These are phyloP conservation scores for Astragalus membranaceus DNA, from an alignment of 306 rosid genomes.

Conservation along the genomic window DNA sequence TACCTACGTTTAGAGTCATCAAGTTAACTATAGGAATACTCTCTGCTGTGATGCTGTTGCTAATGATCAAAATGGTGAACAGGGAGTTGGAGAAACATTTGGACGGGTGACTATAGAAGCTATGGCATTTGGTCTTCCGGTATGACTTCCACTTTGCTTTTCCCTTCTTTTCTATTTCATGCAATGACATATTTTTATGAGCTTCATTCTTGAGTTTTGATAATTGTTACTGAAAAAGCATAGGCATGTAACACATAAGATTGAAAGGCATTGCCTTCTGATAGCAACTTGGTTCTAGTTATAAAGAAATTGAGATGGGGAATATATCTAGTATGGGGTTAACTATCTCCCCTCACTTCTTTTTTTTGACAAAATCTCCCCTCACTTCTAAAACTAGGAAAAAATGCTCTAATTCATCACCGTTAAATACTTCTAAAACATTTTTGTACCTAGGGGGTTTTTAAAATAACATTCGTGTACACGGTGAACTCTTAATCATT, in stretches of 20 bases:
- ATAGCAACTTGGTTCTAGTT: no score
- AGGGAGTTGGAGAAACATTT: conserved; percentile 94
- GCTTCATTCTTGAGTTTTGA: not conserved
- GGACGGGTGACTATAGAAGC: conserved; percentile 95
- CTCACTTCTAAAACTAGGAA: not conserved
- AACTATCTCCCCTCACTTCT: no score
- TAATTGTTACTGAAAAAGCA: not conserved
- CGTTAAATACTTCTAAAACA: not conserved
- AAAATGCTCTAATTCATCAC: no score
- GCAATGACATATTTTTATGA: not conserved
- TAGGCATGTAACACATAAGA: not conserved
- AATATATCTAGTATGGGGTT: no score
- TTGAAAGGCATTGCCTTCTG: no score
- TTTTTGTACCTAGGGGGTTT: not conserved
- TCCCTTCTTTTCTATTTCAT: not conserved
- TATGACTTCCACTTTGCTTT: conserved; percentile 31
- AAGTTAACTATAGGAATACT: no score
- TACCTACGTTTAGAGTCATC: no score
- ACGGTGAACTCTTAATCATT: not conserved
- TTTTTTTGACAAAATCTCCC: no score
- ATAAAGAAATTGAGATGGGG: no score
- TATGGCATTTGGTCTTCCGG: conserved; percentile 93
- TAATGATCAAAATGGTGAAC: conserved; percentile 35
- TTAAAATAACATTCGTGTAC: not conserved
- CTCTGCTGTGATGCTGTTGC: not conserved